Conservation (phyloP, 1,284 basidiomycete genomes). For the Phylloboletellus chloephorus region DNA sequence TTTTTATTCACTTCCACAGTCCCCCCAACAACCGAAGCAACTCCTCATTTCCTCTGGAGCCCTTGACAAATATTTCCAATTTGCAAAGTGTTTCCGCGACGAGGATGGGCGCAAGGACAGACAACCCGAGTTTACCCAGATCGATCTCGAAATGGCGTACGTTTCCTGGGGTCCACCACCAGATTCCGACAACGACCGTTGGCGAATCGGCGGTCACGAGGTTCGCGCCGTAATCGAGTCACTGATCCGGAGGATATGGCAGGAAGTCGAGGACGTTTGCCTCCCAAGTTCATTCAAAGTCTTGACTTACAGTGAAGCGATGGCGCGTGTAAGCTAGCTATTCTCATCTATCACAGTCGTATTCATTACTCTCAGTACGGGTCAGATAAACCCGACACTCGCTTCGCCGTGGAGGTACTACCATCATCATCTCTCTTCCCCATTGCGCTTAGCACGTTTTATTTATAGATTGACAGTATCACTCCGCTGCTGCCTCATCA, state of each 20-base stretch:
- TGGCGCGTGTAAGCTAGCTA: slow-evolving; percentile 60
- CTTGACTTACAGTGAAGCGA: slow-evolving; percentile 83
- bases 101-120: slow-evolving; percentile 92
- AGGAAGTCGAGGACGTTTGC: slow-evolving; percentile 49
- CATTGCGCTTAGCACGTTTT: slow-evolving; percentile 15
- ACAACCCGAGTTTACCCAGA: slow-evolving; percentile 95
- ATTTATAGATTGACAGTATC: slow-evolving; percentile 47
- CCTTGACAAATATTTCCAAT: slow-evolving; percentile 86
- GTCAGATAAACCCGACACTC: slow-evolving; percentile 91
- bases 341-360: slow-evolving; percentile 11
- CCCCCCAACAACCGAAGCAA: slow-evolving; percentile 95
- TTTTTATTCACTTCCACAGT: slow-evolving; percentile 92
- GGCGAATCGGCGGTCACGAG: slow-evolving; percentile 82
- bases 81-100: slow-evolving; percentile 92
- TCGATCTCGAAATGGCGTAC: slow-evolving; percentile 96
- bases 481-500: slow-evolving; percentile 41
- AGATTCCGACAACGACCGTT: slow-evolving; percentile 35
- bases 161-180: slow-evolving; percentile 59
- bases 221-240: slow-evolving; percentile 73
- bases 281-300: slow-evolving; percentile 64
- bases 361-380: slow-evolving; percentile 59
- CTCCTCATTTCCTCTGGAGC: slow-evolving; percentile 88
- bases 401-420: slow-evolving; percentile 78
- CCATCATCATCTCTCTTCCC: slow-evolving; percentile 2
- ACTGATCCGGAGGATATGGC: slow-evolving; percentile 73